Evolutionary conservation across 2,329 filamentous ascomycete species (phyloP).

Genomic region (Sporothrix globosa): DNA sequence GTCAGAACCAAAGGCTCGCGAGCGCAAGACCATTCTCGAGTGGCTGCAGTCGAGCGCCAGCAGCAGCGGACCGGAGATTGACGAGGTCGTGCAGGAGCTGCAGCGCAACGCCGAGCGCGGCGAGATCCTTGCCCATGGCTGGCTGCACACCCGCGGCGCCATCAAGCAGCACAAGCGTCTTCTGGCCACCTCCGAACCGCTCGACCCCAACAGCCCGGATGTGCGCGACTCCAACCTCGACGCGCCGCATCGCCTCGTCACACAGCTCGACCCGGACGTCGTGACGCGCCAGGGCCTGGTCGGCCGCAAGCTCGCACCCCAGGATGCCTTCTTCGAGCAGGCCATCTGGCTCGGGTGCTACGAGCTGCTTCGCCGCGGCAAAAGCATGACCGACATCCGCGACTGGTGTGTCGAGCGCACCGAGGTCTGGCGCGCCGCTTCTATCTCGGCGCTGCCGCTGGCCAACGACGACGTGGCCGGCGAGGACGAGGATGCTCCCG

Average conservation of each 20-base stretch:
- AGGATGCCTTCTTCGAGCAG: constrained; percentile 86
- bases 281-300: constrained; percentile 69
- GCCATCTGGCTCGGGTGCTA: constrained; percentile 94
- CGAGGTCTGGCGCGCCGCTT: constrained; percentile 86
- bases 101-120: constrained; percentile 76
- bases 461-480: constrained; percentile 53
- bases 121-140: constrained; percentile 83
- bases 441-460: constrained; percentile 73
- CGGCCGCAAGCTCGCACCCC: constrained; percentile 69
- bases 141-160: constrained; percentile 86
- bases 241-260: constrained; percentile 69
- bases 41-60: constrained; percentile 84
- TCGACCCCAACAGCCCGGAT: constrained; percentile 65
- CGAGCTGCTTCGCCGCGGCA: constrained; percentile 87
- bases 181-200: constrained; percentile 65
- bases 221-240: constrained; percentile 61
- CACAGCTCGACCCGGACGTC: constrained; percentile 90
- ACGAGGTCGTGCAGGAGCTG: constrained; percentile 74
- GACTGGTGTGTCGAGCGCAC: constrained; percentile 86
- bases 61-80: constrained; percentile 69
- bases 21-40: constrained; percentile 77
- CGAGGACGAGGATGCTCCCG: constrained; percentile 49
- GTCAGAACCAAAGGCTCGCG: constrained; percentile 71
- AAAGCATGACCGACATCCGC: constrained; percentile 70
- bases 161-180: constrained; percentile 90